Conservation (phyloP, 140 eudicot genomes). For the Oenanthe javanica region DNA sequence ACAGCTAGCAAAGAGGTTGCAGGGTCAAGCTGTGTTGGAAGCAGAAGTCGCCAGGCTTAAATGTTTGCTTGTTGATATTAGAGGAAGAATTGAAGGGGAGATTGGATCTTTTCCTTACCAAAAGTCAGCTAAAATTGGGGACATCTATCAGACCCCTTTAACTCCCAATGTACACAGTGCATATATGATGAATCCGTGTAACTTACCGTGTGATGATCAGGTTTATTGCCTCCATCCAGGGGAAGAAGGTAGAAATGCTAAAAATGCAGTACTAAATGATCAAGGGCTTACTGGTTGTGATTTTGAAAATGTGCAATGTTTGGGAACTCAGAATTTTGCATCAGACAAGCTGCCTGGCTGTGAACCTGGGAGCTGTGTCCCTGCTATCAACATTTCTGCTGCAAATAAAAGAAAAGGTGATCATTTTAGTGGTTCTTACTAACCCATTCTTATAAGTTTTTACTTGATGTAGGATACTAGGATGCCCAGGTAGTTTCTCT, state of each 20-base stretch:
- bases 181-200: conserved; percentile 70
- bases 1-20: conserved; percentile 76
- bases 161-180: conserved; percentile 40
- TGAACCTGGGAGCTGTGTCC: conserved; percentile 30
- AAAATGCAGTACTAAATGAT: conserved; percentile 34
- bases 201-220: conserved; percentile 41
- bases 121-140: conserved; percentile 41
- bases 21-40: conserved; percentile 77
- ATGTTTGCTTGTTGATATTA: conserved; percentile 91
- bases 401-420: conserved; percentile 60
- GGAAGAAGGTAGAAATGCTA: conserved; percentile 7
- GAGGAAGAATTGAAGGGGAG: conserved; percentile 98
- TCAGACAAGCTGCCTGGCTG: conserved; percentile 40
- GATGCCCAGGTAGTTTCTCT: background rate
- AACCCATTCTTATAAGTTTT: conserved; percentile 9
- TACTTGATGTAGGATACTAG: conserved; percentile 2
- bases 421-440: background rate
- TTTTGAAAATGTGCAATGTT: conserved; percentile 62
- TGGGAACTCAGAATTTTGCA: conserved; percentile 46
- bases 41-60: conserved; percentile 87
- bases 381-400: conserved; percentile 26
- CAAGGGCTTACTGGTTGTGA: conserved; percentile 60
- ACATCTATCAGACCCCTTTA: conserved; percentile 28
- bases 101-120: conserved; percentile 96
- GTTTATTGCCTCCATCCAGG: conserved; percentile 20